phyloP scores from a whole-genome alignment of 192 early-diverging fungal genomes.

The Bifiguratus adelaidae region DNA sequence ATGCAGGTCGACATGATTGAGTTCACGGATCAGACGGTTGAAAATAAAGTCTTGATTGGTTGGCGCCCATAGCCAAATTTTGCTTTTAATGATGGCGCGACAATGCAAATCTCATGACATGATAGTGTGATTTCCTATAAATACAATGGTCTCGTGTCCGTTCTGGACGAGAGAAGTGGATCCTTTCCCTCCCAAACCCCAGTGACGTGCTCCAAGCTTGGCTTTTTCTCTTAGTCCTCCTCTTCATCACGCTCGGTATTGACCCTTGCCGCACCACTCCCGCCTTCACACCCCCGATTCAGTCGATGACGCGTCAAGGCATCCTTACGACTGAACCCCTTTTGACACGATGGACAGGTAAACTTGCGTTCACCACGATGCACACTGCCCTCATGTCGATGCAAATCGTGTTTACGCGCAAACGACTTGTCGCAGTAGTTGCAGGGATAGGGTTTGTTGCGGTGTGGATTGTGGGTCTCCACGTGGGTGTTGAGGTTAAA shows the following conservation, averaged over 20 bases:
- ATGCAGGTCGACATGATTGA: neutral
- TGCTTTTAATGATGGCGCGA: neutral
- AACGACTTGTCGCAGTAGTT: conserved; percentile 53
- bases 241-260: too few relatives aligned
- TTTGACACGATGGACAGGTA: conserved; percentile 36
- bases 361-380: conserved; percentile 54
- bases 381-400: conserved; percentile 54
- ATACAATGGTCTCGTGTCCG: neutral
- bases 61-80: neutral
- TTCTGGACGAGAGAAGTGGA: too few relatives aligned
- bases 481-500: conserved; percentile 79
- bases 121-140: neutral
- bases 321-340: conserved; percentile 54
- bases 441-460: conserved; percentile 47
- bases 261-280: too few relatives aligned
- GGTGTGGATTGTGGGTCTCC: conserved; percentile 50
- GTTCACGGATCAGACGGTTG: neutral
- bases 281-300: too few relatives aligned
- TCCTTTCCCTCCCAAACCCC: neutral
- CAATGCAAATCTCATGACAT: neutral
- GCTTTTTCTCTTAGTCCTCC: neutral
- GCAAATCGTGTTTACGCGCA: conserved; percentile 65
- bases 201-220: neutral
- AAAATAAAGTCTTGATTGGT: neutral
- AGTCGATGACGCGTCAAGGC: conserved; percentile 53